Conservation (phyloP, 75 land plant genomes). For the Ceratopteris richardii region DNA sequence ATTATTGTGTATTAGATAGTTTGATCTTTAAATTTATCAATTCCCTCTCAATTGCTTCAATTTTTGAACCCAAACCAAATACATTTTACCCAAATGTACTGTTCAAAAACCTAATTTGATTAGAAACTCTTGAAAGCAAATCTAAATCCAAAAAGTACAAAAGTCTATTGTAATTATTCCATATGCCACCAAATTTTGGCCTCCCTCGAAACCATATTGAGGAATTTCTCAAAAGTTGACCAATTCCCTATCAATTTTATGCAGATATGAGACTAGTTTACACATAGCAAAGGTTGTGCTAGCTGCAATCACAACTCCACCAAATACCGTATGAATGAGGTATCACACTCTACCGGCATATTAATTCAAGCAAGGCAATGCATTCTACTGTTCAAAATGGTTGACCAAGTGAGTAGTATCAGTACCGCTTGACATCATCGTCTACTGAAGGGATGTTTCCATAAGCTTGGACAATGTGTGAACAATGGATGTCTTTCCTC, state of each 20-base stretch:
- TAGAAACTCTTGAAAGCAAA: conserved; percentile 32
- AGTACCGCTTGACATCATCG: conserved; percentile 69
- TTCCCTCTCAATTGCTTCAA: conserved; percentile 21
- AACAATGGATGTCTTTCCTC: conserved; percentile 85
- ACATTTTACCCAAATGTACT: too few species aligned
- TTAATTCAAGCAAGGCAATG: conserved; percentile 42
- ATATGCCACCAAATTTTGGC: not conserved
- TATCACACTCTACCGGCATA: conserved; percentile 4
- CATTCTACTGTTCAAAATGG: conserved; percentile 90
- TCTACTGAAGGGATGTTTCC: conserved; percentile 66
- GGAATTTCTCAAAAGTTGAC: conserved; percentile 8
- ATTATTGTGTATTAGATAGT: conserved; percentile 12
- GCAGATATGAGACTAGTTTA: not conserved
- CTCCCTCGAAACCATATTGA: not conserved
- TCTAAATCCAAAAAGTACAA: conserved; percentile 5
- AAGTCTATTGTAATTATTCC: too few species aligned
- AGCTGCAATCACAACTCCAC: conserved; percentile 10
- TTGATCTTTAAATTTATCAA: conserved; percentile 26
- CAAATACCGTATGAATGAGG: conserved; percentile 14
- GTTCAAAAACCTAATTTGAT: conserved; percentile 29
- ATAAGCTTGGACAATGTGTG: conserved; percentile 71
- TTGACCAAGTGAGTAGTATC: conserved; percentile 95
- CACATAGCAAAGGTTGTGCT: not conserved
- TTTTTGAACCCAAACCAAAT: conserved; percentile 39
- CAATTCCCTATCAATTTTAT: conserved; percentile 1